Conservation (phyloP, 2,329 filamentous ascomycete genomes). For the Aspergillus thermomutatus region DNA sequence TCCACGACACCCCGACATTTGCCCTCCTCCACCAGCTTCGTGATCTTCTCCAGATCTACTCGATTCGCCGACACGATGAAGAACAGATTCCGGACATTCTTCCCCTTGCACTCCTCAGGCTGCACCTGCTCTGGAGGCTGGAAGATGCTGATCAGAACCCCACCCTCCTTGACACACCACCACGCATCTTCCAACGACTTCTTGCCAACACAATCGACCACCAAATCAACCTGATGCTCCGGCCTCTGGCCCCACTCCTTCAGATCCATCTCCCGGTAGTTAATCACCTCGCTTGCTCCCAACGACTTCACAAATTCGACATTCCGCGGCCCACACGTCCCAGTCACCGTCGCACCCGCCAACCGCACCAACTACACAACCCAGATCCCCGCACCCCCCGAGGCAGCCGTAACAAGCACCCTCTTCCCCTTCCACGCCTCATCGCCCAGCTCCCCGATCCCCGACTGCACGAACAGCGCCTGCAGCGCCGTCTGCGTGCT, state of each 20-base stretch:
- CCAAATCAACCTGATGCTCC: constrained; percentile 39
- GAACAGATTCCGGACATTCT: constrained; percentile 35
- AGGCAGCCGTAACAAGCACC: constrained; percentile 45
- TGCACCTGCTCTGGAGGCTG: constrained; percentile 32
- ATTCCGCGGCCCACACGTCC: constrained; percentile 38
- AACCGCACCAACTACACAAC: constrained; percentile 32
- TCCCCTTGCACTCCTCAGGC: constrained; percentile 22
- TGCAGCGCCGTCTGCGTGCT: constrained; percentile 45
- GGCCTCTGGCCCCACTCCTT: constrained; percentile 27
- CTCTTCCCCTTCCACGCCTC: constrained; percentile 29
- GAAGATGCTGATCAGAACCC: constrained; percentile 40
- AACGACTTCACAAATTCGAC: constrained; percentile 37
- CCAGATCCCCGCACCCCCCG: constrained; percentile 46
- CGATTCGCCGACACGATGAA: constrained; percentile 43
- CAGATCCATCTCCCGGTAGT: constrained; percentile 32
- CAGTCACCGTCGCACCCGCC: constrained; percentile 37
- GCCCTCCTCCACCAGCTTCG: constrained; percentile 37
- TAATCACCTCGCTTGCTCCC: constrained; percentile 41
- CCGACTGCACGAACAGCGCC: constrained; percentile 40
- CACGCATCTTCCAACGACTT: constrained; percentile 42
- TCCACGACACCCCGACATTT: constrained; percentile 38
- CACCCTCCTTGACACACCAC: constrained; percentile 38
- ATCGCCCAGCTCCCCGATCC: constrained; percentile 13
- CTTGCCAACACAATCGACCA: constrained; percentile 46
- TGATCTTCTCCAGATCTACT: constrained; percentile 36